A percentile compares a stretch with the other conserved stretches of the same genome.
These are phyloP conservation scores for Limnanthes douglasii DNA, from an alignment of 345 rosid genomes.

Conservation along the genomic window DNA sequence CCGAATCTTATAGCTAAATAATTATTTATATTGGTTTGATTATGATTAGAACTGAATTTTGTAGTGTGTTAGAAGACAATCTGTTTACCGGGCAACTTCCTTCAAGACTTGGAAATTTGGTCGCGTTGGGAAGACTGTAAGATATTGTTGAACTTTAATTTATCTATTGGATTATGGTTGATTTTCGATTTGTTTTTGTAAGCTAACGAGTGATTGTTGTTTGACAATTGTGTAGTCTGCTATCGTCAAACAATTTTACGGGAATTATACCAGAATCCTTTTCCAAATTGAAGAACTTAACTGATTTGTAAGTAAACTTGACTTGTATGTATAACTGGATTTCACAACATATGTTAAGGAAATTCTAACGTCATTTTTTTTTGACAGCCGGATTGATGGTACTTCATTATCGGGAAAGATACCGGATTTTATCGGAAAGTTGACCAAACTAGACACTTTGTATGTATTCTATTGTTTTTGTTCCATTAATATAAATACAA, in stretches of 20 bases:
- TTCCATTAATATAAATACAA: no score
- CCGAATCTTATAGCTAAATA: neutral
- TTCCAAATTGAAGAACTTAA: slow-evolving; percentile 41
- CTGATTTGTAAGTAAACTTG: slow-evolving; percentile 59
- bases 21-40: neutral
- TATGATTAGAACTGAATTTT: slow-evolving; percentile 4
- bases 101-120: slow-evolving; percentile 44
- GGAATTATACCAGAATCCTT: slow-evolving; percentile 68
- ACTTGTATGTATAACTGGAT: no score
- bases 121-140: slow-evolving; percentile 37
- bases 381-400: slow-evolving; percentile 71
- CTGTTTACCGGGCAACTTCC: slow-evolving; percentile 47
- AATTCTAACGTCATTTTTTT: neutral
- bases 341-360: no score
- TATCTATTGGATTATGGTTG: no score
- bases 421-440: slow-evolving; percentile 70
- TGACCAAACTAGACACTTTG: slow-evolving; percentile 51
- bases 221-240: no score
- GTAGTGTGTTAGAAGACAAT: slow-evolving; percentile 58
- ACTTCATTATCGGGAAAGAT: slow-evolving; percentile 53
- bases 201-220: no score
- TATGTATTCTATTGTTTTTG: no score
- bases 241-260: slow-evolving; percentile 58
- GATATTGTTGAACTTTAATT: neutral
- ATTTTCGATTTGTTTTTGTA: no score